These are phyloP conservation scores for Metschnikowia lachancei DNA, from an alignment of 805 yeast genomes.

Conservation along the genomic window DNA sequence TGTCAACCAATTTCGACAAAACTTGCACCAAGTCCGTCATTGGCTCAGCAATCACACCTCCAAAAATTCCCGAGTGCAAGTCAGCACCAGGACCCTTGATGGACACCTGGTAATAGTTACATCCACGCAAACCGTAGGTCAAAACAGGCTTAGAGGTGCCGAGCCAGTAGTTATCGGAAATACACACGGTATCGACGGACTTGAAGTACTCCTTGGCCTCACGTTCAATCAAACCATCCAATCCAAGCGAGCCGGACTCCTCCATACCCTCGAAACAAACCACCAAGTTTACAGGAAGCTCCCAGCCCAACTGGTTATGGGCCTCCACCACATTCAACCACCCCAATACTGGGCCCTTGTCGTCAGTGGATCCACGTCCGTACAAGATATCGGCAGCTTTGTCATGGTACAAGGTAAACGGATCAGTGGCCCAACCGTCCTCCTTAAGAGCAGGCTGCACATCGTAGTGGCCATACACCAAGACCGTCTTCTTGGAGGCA, in stretches of 20 bases:
- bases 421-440: conserved; percentile 96
- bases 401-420: conserved; percentile 64
- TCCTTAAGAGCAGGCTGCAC: conserved; percentile 93
- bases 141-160: conserved; percentile 96
- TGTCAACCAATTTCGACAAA: conserved; percentile 72
- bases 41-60: conserved; percentile 97
- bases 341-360: conserved; percentile 96
- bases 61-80: conserved; percentile 94
- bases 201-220: conserved; percentile 83
- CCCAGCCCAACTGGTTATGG: conserved; percentile 77
- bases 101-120: conserved; percentile 82
- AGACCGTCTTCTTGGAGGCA: conserved; percentile 78
- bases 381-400: conserved; percentile 65
- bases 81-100: conserved; percentile 95
- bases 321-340: conserved; percentile 95
- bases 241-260: conserved; percentile 92
- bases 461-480: conserved; percentile 96
- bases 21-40: conserved; percentile 87
- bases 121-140: conserved; percentile 97
- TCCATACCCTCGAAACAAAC: conserved; percentile 99
- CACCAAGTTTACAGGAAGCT: conserved; percentile 88
- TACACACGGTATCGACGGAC: conserved; percentile 90
- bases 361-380: conserved; percentile 97
- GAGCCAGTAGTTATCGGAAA: conserved; percentile 97
- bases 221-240: conserved; percentile 73